Base-by-base conservation (phyloP, 768 basidiomycete species). In the Termitomyces eurrhizus region DNA sequence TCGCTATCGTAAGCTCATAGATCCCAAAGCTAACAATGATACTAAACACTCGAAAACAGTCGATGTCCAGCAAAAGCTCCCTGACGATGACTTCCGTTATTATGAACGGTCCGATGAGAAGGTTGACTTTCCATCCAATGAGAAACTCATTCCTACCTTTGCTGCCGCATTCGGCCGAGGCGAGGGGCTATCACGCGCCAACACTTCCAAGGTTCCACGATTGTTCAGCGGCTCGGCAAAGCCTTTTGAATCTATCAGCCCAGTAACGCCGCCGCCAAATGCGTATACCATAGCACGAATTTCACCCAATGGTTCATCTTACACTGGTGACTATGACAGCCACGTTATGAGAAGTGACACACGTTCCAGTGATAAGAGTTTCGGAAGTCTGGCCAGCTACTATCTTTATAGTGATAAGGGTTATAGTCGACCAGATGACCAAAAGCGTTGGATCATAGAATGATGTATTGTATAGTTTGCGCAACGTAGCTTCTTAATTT, bases 371-470 rank as follows among this genome's bases (percentile, higher is more conserved):
- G 74, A 76, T 55, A 68, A 67, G 44, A 82, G 80, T 65, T 65
- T 72, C 56, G 72, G 73, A 50, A 81, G 78, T 63, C 62, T 71
- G 32, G 66, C 65, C 21, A 74, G 73, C 64, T 73, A 68, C 64
- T 74, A 71, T 55, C 69, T 72, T 21, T 70, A 73, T 45, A 68
- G 68, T 36, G 72, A 75, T 55, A 64, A 65, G 32, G 65, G 66
- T 54, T 69, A 75, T 57, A 66, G 66, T 54, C 75, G 75, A 42
- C 71, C 67, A 42, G 67, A 72, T 55, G 73, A 74, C 56, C 70
- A 73, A 61, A 77, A 78, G 65, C 80, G 83, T 56, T 85, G 83
- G 84, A 75, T 83, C 60, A 84, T 86, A 61, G 83, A 85, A 71
- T 85, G 70, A 80, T 65, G 48, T 35, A 56, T 41, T 39, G 12